Evolutionary conservation across 2,329 filamentous ascomycete species (phyloP).

Genomic region (Fusarium brachygibbosum): DNA sequence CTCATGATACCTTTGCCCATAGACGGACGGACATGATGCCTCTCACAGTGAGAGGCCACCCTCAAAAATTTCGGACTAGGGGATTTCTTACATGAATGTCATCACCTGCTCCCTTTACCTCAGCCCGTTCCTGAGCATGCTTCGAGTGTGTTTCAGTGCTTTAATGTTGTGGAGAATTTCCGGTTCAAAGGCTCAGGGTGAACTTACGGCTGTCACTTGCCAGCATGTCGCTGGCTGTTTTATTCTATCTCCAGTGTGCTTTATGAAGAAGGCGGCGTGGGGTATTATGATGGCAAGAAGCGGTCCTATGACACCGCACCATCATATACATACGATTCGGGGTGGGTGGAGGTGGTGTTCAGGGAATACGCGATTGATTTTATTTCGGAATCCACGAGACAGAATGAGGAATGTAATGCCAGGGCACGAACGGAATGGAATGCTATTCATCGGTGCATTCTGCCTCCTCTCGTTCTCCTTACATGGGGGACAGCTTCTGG

Average conservation of each 20-base stretch:
- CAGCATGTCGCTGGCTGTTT: constrained; percentile 42
- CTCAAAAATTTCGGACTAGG: constrained; percentile 45
- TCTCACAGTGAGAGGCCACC: constrained; percentile 52
- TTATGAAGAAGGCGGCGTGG: constrained; percentile 21
- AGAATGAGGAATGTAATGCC: constrained; percentile 33
- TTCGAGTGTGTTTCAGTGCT: constrained; percentile 48
- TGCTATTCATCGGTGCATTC: constrained; percentile 26
- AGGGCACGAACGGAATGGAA: constrained; percentile 7
- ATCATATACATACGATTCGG: constrained; percentile 35
- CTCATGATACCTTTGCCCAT: constrained; percentile 65
- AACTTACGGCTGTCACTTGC: constrained; percentile 31
- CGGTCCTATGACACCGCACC: constrained; percentile 25
- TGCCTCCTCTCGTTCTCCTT: constrained; percentile 34
- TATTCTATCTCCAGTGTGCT: constrained; percentile 28
- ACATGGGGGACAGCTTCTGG: constrained; percentile 37
- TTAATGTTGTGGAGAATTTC: constrained; percentile 50
- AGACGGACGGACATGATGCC: constrained; percentile 57
- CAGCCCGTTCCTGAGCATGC: constrained; percentile 44
- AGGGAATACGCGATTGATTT: constrained; percentile 34
- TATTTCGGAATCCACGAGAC: constrained; percentile 36
- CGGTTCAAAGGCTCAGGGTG: constrained; percentile 39
- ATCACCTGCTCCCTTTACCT: constrained; percentile 46
- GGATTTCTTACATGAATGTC: constrained; percentile 51
- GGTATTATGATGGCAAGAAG: constrained; percentile 37
- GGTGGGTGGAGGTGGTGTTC: constrained; percentile 38